Evolutionary conservation across 179 eudicot genomes (phyloP), one percentile per base, ranked within the genome.

Genomic region (Patellifolia procumbens): DNA sequence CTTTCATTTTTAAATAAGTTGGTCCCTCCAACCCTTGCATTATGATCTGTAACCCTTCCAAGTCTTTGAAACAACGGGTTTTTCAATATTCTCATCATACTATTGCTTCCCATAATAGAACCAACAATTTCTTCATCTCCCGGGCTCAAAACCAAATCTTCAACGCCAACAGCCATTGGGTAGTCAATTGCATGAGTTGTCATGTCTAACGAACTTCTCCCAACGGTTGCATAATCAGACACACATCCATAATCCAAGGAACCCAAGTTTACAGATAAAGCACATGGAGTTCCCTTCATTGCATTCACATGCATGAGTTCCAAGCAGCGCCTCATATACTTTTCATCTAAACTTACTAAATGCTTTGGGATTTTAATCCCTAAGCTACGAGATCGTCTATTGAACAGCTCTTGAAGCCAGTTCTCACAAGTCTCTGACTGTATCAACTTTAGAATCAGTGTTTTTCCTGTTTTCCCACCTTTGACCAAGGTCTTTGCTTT

Each of bases 271-370:
- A 77, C 68, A 9, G 79, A 77, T 9, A 83, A 24, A 58, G 74
- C 82, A 68, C 74, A 76, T 11, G 90, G 76, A 65, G 85, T 73
- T 55, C 86, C 81, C 79, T 88, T 83, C 42, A 73, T 26, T 63
- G 91, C 89, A 76, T 72, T 85, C 15, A 81, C 55, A 56, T 89
- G 89, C 80, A 93, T 88, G 53, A 77, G 56, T 56, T 90, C 88
- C 69, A 95, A 87, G 86, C 99, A 90, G 69, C 79, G 83, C 61
- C 87, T 85, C 64, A 90, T 75, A 80, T 87, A 90, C 81, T 83
- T 88, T 73, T 93, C 99, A 19, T 93, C 98, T 24, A 85, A 64
- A 81, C 88, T 83, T 39, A 88, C 78, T 17, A 95, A 72, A 71
- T 90, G 89, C 69, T 81, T 91, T 2, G 98, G 97, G 22, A 89